These are phyloP conservation scores for Bacidia gigantensis DNA, from an alignment of 495 filamentous ascomycete genomes.

Conservation along the genomic window DNA sequence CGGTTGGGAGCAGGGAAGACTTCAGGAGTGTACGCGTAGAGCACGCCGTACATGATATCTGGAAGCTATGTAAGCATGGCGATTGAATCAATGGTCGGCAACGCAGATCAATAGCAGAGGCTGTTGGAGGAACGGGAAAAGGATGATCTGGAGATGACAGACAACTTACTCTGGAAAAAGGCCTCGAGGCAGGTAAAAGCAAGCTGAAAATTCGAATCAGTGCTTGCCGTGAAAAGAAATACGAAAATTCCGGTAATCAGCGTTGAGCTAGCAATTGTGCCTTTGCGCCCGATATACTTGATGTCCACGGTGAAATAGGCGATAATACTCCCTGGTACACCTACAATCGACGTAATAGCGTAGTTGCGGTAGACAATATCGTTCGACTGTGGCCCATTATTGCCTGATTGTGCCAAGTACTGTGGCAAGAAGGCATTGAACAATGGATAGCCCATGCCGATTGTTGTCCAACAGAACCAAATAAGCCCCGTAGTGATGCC, in stretches of 20 bases:
- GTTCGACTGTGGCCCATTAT: slow-evolving; percentile 23
- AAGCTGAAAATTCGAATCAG: slow-evolving; percentile 34
- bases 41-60: slow-evolving; percentile 48
- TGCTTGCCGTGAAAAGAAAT: slow-evolving; percentile 45
- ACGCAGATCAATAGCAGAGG: no score
- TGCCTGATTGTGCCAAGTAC: slow-evolving; percentile 35
- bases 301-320: slow-evolving; percentile 43
- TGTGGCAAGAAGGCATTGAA: slow-evolving; percentile 49
- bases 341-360: slow-evolving; percentile 43
- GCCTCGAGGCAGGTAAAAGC: slow-evolving; percentile 39
- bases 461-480: slow-evolving; percentile 44
- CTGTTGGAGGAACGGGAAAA: background rate
- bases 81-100: no score
- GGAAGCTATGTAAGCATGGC: background rate
- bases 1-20: slow-evolving; percentile 46
- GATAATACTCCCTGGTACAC: slow-evolving; percentile 41
- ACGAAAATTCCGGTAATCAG: slow-evolving; percentile 42
- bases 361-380: slow-evolving; percentile 47
- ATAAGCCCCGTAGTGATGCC: slow-evolving; percentile 27
- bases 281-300: slow-evolving; percentile 45
- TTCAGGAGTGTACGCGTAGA: slow-evolving; percentile 49
- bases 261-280: slow-evolving; percentile 41
- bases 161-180: slow-evolving; percentile 38
- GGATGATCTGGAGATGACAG: background rate
- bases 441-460: slow-evolving; percentile 44